Percentiles rank a stretch among this genome's conserved stretches.
Conservation (phyloP, 2,329 filamentous ascomycete species). For the Endoconidiophora laricicola region DNA sequence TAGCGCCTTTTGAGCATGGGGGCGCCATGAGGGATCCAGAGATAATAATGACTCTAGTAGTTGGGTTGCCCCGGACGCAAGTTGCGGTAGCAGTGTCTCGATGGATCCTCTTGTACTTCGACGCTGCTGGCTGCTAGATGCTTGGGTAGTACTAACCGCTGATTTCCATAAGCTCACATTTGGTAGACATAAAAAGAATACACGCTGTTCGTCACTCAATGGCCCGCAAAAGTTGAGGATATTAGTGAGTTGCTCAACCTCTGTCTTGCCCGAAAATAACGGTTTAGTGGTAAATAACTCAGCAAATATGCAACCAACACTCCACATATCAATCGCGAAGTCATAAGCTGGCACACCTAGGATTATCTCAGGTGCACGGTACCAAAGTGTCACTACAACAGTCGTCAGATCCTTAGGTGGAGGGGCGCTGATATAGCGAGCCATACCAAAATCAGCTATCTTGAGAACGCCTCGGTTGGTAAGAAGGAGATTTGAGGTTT, state of each 20-base stretch:
- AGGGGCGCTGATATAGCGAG: conserved; percentile 70
- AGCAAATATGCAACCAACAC: conserved; percentile 85
- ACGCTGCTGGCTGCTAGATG: too few species aligned
- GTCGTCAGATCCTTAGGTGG: conserved; percentile 62
- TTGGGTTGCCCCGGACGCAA: conserved; percentile 57
- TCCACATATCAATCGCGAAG: conserved; percentile 81
- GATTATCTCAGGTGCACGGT: conserved; percentile 78
- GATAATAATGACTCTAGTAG: conserved; percentile 55
- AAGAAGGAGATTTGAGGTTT: conserved; percentile 85
- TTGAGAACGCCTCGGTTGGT: conserved; percentile 91
- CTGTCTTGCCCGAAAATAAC: conserved; percentile 68
- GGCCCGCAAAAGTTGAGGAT: conserved; percentile 85
- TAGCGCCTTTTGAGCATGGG: conserved; percentile 57
- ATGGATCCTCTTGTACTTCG: conserved; percentile 31
- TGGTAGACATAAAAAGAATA: too few species aligned
- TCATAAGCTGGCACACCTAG: conserved; percentile 65
- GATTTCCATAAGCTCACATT: too few species aligned
- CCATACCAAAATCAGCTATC: conserved; percentile 97
- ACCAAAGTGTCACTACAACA: conserved; percentile 94
- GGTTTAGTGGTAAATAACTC: conserved; percentile 76
- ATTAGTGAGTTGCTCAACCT: conserved; percentile 74
- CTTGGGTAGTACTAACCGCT: too few species aligned
- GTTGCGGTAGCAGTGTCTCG: conserved; percentile 61
- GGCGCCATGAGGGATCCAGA: conserved; percentile 56
- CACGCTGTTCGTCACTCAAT: conserved; percentile 41